Conservation (phyloP, 176 grass and related monocot species). For the Aechmea fasciata region DNA sequence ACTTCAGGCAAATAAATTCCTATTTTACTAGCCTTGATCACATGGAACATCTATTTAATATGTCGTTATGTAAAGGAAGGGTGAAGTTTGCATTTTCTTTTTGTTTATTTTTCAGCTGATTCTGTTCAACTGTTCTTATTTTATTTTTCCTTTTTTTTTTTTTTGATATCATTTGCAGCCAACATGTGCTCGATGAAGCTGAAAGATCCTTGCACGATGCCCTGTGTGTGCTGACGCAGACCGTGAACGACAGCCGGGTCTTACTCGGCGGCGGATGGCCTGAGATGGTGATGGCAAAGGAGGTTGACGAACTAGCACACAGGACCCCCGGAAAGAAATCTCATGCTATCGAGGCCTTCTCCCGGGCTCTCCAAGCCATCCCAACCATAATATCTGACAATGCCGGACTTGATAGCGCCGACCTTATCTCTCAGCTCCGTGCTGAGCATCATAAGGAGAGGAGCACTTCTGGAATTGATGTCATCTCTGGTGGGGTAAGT, state of each 20-base stretch:
- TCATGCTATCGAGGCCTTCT: conserved; percentile 83
- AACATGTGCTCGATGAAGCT: conserved; percentile 84
- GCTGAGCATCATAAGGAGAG: conserved; percentile 91
- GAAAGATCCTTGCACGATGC: conserved; percentile 96
- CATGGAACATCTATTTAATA: too few relatives aligned
- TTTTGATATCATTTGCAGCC: conserved; percentile 31
- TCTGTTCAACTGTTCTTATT: background rate
- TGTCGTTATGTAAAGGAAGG: too few relatives aligned
- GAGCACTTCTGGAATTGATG: conserved; percentile 59
- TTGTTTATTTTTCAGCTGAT: background rate
- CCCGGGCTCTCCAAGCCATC: conserved; percentile 72
- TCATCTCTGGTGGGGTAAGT: conserved; percentile 68
- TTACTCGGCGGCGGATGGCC: conserved; percentile 91
- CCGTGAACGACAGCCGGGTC: conserved; percentile 78
- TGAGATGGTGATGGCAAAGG: conserved; percentile 91
- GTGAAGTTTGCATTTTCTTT: background rate
- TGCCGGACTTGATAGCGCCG: conserved; percentile 78
- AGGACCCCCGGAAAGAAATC: conserved; percentile 91
- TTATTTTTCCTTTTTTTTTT: background rate
- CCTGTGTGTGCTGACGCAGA: conserved; percentile 79
- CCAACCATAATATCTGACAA: conserved; percentile 83
- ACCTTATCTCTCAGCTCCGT: conserved; percentile 90
- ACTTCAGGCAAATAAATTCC: too few relatives aligned
- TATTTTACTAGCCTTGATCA: too few relatives aligned
- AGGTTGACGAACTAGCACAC: conserved; percentile 71